Percentiles rank a stretch among this genome's conserved stretches.
Conservation (phyloP, 352 stramenopile genomes). For the Globisporangium nodosum region DNA sequence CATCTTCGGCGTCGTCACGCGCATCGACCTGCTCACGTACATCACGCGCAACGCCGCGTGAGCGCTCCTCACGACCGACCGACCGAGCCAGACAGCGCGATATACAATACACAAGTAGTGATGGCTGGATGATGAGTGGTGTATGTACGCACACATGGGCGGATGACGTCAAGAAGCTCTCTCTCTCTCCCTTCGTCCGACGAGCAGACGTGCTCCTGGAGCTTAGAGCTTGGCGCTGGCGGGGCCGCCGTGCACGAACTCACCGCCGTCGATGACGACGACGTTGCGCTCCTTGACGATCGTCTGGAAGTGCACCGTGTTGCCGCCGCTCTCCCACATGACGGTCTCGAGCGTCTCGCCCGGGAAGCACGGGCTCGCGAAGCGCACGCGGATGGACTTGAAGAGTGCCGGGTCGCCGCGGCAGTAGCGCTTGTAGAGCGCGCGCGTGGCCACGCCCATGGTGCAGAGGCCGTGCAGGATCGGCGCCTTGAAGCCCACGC, state of each 20-base stretch:
- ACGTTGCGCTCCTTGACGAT: slow-evolving; percentile 69
- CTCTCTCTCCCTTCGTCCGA: no score
- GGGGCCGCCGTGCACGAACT: slow-evolving; percentile 49
- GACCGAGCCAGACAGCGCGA: neutral
- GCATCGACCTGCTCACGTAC: slow-evolving; percentile 96
- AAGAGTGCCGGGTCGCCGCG: slow-evolving; percentile 58
- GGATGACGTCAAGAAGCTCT: no score
- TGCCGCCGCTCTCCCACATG: slow-evolving; percentile 58
- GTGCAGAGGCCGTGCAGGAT: slow-evolving; percentile 94
- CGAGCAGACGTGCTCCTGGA: neutral
- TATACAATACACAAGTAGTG: slow-evolving; percentile 9
- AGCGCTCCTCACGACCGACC: neutral
- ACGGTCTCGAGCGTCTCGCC: slow-evolving; percentile 83
- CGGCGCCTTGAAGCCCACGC: slow-evolving; percentile 72
- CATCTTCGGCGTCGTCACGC: slow-evolving; percentile 91
- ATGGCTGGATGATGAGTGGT: no score
- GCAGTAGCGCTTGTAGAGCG: slow-evolving; percentile 80
- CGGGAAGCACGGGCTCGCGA: slow-evolving; percentile 82
- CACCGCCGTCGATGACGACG: slow-evolving; percentile 72
- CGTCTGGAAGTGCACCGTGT: slow-evolving; percentile 66
- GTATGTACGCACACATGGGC: no score
- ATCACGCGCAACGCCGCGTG: slow-evolving; percentile 52
- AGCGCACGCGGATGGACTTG: slow-evolving; percentile 85
- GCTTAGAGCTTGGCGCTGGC: slow-evolving; percentile 10
- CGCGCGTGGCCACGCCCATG: slow-evolving; percentile 80